Evolutionary conservation across 169 alveolate genomes (phyloP).

Genomic region (Toxoplasma gondii): DNA sequence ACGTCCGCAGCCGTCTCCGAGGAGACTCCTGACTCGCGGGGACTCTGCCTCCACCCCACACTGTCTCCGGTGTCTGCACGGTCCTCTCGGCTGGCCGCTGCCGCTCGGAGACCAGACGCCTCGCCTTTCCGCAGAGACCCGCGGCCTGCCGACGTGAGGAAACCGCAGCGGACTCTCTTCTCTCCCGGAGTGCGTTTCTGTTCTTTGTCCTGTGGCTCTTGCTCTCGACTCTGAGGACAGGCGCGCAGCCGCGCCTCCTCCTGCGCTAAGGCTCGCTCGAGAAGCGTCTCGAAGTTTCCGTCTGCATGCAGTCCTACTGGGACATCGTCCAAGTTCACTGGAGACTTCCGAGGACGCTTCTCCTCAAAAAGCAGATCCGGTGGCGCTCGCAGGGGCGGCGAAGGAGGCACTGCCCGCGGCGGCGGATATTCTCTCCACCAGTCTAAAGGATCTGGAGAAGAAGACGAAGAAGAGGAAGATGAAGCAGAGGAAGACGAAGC

Average conservation of each 20-base stretch:
- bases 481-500: background rate
- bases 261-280: background rate
- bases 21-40: background rate
- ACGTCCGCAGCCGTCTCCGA: background rate
- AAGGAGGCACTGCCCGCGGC: constrained; percentile 25
- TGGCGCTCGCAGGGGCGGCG: constrained; percentile 42
- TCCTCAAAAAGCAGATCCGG: background rate
- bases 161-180: background rate
- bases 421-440: constrained; percentile 35
- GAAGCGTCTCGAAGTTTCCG: constrained; percentile 14
- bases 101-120: too few species aligned
- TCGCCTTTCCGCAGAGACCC: too few species aligned
- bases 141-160: too few species aligned
- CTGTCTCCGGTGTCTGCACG: background rate
- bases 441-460: background rate
- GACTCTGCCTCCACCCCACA: background rate
- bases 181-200: background rate
- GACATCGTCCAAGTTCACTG: background rate
- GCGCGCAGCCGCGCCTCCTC: background rate
- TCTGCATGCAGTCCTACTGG: background rate
- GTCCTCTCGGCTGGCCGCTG: background rate
- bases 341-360: background rate
- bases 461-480: background rate
- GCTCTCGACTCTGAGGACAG: background rate
- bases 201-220: background rate